Percentiles rank a stretch among this genome's conserved stretches.
Evolutionary conservation across 495 filamentous ascomycete genomes (phyloP).

Genomic region (Monascus purpureus): DNA sequence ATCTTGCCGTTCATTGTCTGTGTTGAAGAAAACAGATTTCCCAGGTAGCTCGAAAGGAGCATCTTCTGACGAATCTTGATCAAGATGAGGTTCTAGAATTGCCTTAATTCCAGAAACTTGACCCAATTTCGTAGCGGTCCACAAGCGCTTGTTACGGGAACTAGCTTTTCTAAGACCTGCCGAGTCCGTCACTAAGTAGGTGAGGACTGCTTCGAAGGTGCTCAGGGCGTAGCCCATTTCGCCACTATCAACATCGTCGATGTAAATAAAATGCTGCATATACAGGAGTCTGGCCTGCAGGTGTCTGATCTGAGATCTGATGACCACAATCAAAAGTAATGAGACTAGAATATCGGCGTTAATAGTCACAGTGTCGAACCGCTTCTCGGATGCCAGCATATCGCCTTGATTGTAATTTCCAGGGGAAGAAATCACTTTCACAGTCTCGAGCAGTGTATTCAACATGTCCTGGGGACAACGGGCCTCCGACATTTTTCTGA

Average conservation of each 20-base stretch:
- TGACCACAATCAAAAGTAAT: conserved; percentile 80
- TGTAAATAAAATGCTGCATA: conserved; percentile 92
- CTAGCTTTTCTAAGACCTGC: conserved; percentile 72
- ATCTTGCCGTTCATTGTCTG: conserved; percentile 26
- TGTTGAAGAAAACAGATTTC: conserved; percentile 25
- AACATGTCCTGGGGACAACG: conserved; percentile 92
- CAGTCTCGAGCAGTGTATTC: conserved; percentile 69
- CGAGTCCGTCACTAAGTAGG: conserved; percentile 76
- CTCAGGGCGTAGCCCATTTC: conserved; percentile 96
- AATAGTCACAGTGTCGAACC: conserved; percentile 53
- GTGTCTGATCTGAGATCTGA: conserved; percentile 78
- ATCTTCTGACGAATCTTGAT: conserved; percentile 31
- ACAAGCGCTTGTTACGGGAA: conserved; percentile 69
- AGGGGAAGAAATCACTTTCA: conserved; percentile 62
- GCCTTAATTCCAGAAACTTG: conserved; percentile 58
- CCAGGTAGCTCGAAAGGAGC: conserved; percentile 23
- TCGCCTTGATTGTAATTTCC: conserved; percentile 23
- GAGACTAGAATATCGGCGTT: conserved; percentile 96
- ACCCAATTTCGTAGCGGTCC: conserved; percentile 71
- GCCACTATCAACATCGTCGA: conserved; percentile 92
- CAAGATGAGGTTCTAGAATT: conserved; percentile 58
- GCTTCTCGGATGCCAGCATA: conserved; percentile 40
- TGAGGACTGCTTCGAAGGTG: conserved; percentile 89
- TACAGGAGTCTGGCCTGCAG: conserved; percentile 78
- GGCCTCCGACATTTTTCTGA: conserved; percentile 71